Evolutionary conservation across 306 rosid species (phyloP).

Genomic region (Pueraria montana): DNA sequence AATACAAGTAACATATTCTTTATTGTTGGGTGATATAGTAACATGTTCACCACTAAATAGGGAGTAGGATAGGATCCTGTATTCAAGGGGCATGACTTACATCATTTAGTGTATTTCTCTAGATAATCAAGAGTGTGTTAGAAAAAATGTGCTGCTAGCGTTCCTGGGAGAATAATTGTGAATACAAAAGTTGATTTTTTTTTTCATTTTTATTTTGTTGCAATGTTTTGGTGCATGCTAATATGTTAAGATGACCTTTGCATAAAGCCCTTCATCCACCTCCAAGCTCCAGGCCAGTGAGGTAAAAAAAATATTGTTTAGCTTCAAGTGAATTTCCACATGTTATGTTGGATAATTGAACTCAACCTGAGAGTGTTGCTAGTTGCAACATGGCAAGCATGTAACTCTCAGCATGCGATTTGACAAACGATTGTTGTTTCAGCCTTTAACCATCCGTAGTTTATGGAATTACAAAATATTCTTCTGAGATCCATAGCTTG

Average conservation of each 20-base stretch:
- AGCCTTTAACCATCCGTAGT: slow-evolving; percentile 1
- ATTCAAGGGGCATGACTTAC: neutral
- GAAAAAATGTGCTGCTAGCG: neutral
- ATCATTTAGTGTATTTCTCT: neutral
- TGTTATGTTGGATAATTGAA: slow-evolving; percentile 15
- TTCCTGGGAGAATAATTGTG: no score
- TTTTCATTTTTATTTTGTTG: no score
- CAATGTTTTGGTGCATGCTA: neutral
- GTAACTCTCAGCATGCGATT: neutral
- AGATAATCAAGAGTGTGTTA: neutral
- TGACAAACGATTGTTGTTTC: neutral
- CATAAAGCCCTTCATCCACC: neutral
- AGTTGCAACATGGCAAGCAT: neutral
- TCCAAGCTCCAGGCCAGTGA: no score
- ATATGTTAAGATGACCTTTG: neutral
- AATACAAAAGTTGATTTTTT: neutral
- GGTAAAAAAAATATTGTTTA: neutral
- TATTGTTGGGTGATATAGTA: neutral
- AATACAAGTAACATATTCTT: neutral
- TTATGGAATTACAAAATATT: neutral
- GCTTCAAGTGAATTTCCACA: slow-evolving; percentile 5
- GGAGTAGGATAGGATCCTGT: neutral
- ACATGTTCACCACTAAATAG: neutral
- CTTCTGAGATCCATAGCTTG: neutral
- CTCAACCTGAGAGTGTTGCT: neutral